phyloP scores from a whole-genome alignment of 441 rosid species.

The Jatropha multifida region DNA sequence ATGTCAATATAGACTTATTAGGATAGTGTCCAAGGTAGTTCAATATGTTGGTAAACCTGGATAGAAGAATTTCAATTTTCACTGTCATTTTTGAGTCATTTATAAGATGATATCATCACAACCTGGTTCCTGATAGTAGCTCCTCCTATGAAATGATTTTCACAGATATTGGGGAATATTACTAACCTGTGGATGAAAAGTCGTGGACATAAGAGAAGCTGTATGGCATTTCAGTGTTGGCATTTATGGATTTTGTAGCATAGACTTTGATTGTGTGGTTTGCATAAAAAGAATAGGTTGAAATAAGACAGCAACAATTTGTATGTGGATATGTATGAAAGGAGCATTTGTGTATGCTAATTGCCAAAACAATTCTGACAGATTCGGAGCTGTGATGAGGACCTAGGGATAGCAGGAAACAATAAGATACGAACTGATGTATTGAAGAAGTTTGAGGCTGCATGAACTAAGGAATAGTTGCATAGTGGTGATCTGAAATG shows the following conservation, averaged over 20 bases:
- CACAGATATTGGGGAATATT: neutral
- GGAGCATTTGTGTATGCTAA: neutral
- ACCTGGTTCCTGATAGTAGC: neutral
- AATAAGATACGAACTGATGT: neutral
- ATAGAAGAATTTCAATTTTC: neutral
- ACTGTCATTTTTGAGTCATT: neutral
- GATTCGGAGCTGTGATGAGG: neutral
- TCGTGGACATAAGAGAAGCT: neutral
- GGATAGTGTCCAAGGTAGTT: slow-evolving; percentile 1
- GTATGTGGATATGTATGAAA: neutral
- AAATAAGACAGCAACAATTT: neutral
- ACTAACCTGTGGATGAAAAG: slow-evolving; percentile 3
- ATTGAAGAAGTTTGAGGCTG: neutral
- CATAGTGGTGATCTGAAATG: neutral
- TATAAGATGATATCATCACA: neutral
- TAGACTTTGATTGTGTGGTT: neutral
- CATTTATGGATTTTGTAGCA: neutral
- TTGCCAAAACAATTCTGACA: neutral
- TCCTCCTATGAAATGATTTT: slow-evolving; percentile 9
- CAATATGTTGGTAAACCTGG: neutral
- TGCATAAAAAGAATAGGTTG: neutral
- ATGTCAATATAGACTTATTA: neutral
- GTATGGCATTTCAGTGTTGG: neutral
- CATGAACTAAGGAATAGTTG: neutral
- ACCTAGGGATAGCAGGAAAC: neutral